These are phyloP conservation scores for Phanerochaete carnosa DNA, from an alignment of 768 basidiomycete species.

Conservation along the genomic window DNA sequence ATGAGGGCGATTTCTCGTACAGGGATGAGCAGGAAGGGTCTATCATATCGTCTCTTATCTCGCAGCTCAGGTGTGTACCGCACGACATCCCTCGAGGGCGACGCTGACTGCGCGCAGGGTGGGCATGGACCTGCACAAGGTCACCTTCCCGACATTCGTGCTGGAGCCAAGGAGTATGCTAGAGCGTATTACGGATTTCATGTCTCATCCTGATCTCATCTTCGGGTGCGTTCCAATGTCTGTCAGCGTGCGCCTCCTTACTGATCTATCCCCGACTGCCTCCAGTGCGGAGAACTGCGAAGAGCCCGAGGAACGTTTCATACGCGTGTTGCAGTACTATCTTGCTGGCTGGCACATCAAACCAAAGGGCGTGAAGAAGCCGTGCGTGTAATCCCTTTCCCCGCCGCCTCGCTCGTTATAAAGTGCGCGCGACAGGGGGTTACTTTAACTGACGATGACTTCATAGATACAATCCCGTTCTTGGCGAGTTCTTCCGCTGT, in stretches of 20 bases:
- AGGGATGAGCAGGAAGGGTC: constrained; percentile 95
- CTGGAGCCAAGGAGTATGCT: constrained; percentile 97
- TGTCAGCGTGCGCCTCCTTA: background rate
- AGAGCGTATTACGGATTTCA: constrained; percentile 98
- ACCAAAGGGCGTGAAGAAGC: constrained; percentile 99
- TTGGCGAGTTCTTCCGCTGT: constrained; percentile 98
- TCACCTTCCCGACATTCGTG: constrained; percentile 93
- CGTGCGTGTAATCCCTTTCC: constrained; percentile 49
- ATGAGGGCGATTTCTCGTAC: constrained; percentile 26
- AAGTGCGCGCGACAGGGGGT: background rate
- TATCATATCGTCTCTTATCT: constrained; percentile 81
- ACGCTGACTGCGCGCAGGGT: constrained; percentile 46
- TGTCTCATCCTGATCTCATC: constrained; percentile 97
- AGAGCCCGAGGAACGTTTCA: constrained; percentile 87
- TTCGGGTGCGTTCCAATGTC: constrained; percentile 65
- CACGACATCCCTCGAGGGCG: background rate
- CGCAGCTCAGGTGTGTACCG: constrained; percentile 70
- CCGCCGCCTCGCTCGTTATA: background rate
- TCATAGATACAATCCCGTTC: constrained; percentile 87
- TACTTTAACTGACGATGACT: background rate
- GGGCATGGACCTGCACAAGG: constrained; percentile 95
- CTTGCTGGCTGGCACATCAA: constrained; percentile 99
- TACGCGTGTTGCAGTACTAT: constrained; percentile 90
- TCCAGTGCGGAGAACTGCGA: constrained; percentile 74
- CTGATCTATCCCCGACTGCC: constrained; percentile 4